These are phyloP conservation scores for Chlorella vulgaris DNA, from an alignment of 139 green algal genomes.

Conservation along the genomic window DNA sequence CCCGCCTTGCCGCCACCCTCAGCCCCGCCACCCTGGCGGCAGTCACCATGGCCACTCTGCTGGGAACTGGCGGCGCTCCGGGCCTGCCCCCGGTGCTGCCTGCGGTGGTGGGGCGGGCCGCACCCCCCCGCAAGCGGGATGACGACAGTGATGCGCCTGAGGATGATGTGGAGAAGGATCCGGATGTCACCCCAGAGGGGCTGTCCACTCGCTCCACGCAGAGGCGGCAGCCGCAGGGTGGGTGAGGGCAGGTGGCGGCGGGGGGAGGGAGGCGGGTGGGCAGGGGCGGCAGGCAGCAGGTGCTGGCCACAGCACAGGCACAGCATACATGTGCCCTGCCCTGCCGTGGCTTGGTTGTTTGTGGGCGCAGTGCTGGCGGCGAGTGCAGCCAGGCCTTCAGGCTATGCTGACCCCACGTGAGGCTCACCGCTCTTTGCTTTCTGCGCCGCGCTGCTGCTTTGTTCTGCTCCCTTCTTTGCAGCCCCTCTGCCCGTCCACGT, in stretches of 20 bases:
- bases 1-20: not conserved
- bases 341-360: too few species aligned
- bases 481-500: not conserved
- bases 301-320: too few species aligned
- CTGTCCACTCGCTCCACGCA: constrained; percentile 5
- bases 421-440: not conserved
- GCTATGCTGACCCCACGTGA: too few species aligned
- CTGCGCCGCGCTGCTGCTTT: too few species aligned
- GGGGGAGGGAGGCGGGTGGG: not conserved
- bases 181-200: constrained; percentile 1
- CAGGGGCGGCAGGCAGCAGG: too few species aligned
- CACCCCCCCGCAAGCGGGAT: not conserved
- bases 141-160: not conserved
- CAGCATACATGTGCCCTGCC: too few species aligned
- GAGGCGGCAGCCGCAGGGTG: not conserved
- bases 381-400: not conserved
- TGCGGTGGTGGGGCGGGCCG: not conserved
- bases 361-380: not conserved
- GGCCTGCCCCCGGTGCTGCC: constrained; percentile 3
- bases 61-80: not conserved
- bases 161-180: not conserved
- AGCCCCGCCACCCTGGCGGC: constrained; percentile 43
- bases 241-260: not conserved
- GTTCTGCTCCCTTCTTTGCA: too few species aligned
- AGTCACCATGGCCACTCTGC: constrained; percentile 37